A percentile compares a stretch with the other conserved stretches of the same genome.
Evolutionary conservation across 108 stramenopile genomes (phyloP).

Genomic region (Nitzschia palea): DNA sequence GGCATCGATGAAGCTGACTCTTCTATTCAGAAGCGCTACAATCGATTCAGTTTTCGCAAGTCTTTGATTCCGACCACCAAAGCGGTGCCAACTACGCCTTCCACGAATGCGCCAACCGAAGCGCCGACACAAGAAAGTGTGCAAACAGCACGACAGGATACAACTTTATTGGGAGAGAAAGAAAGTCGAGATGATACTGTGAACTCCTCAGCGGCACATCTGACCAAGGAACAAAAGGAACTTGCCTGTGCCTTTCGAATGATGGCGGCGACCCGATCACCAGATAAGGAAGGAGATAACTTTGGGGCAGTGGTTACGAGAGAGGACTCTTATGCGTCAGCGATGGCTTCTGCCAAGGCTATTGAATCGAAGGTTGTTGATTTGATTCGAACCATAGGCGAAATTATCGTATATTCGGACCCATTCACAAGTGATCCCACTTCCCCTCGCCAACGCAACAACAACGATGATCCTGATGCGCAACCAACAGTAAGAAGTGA

Average conservation of each 20-base stretch:
- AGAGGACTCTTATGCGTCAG: slow-evolving; percentile 34
- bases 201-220: neutral
- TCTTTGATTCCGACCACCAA: slow-evolving; percentile 11
- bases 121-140: neutral
- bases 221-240: neutral
- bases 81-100: neutral
- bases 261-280: slow-evolving; percentile 40
- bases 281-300: slow-evolving; percentile 46
- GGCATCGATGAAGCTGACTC: slow-evolving; percentile 24
- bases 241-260: slow-evolving; percentile 44
- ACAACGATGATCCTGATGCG: too few species aligned
- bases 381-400: slow-evolving; percentile 42
- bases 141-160: neutral
- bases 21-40: slow-evolving; percentile 16
- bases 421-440: too few species aligned
- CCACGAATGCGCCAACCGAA: neutral
- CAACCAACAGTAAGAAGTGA: slow-evolving; percentile 14
- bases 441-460: neutral
- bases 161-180: neutral
- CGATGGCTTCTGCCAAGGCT: slow-evolving; percentile 30
- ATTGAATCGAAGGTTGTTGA: slow-evolving; percentile 36
- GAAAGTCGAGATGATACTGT: neutral
- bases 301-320: slow-evolving; percentile 32
- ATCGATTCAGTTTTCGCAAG: slow-evolving; percentile 34
- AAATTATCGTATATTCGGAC: slow-evolving; percentile 36